Percentiles rank a stretch among this genome's conserved stretches.
Conservation (phyloP, 1,284 basidiomycete species). For the Neonothopanus nambi region DNA sequence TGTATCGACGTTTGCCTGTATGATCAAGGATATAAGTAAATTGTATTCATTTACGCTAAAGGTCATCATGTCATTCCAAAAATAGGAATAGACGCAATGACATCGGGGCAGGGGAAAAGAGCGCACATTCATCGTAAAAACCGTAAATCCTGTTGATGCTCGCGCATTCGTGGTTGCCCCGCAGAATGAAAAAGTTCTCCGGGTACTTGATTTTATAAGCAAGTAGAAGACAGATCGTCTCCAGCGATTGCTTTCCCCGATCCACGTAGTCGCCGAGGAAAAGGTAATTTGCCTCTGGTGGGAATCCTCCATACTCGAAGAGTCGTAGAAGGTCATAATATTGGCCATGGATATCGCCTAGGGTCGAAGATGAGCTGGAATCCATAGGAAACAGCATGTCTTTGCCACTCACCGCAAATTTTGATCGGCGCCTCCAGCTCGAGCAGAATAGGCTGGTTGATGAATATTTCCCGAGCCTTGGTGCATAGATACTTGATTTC, state of each 20-base stretch:
- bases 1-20: slow-evolving; percentile 93
- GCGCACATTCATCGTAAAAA: slow-evolving; percentile 93
- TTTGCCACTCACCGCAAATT: slow-evolving; percentile 81
- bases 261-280: slow-evolving; percentile 97
- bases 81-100: slow-evolving; percentile 4
- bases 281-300: slow-evolving; percentile 94
- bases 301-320: slow-evolving; percentile 95
- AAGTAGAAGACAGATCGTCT: slow-evolving; percentile 89
- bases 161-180: slow-evolving; percentile 94
- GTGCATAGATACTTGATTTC: slow-evolving; percentile 97
- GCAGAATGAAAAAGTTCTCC: slow-evolving; percentile 95
- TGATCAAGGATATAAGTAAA: slow-evolving; percentile 7
- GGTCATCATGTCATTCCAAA: slow-evolving; percentile 1
- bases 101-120: slow-evolving; percentile 20
- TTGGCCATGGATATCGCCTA: slow-evolving; percentile 94
- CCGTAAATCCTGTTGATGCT: slow-evolving; percentile 96
- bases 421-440: slow-evolving; percentile 96
- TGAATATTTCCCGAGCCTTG: slow-evolving; percentile 94
- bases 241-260: slow-evolving; percentile 91
- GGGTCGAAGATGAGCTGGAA: background rate
- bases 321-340: slow-evolving; percentile 93
- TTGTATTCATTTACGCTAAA: background rate
- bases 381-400: slow-evolving; percentile 13
- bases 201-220: slow-evolving; percentile 99
- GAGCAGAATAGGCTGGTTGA: slow-evolving; percentile 92